Base-by-base conservation (phyloP, 768 basidiomycete species). In the Leccinum arenicola region DNA sequence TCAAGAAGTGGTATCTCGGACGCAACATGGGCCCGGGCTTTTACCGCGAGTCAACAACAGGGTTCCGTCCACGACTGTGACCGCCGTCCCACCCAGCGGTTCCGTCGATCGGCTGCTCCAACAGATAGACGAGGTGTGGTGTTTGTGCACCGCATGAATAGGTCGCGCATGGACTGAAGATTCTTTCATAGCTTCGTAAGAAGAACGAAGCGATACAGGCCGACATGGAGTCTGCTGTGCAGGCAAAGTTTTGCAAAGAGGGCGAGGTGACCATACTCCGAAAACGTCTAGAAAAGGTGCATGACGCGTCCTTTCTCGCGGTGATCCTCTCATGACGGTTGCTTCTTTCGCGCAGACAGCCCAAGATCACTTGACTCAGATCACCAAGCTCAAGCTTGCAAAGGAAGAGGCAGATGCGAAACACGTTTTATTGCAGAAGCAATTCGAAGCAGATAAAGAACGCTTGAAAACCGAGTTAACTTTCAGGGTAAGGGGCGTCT, bases 191-290 rank as follows among this genome's bases (percentile, higher is more conserved):
- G 86, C 73, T 88, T 59, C 76, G 74, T 40, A 73, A 76, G 68
- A 76, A 80, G 61, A 83, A 88, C 64, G 67, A 74, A 40, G 74
- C 58, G n/a, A 75, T 82, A 19, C 79, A 80, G 56, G 60, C 69
- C 25, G 77, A 78, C 2, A 68, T 85, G 50, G 75, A 80, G 59
- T 76, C 76, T 40, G 83, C 83, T 3, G 69, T 76, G 51, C 80
- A 84, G 50, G 77, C 75, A 8, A 84, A 79, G 60, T 76, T 83
- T 43, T 72, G 77, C 33, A 89, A 85, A 66, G 84, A 88, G 31
- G 90, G 90, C 6, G 89, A 92, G 74, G 87, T 87, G 6, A 78
- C 78, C 15, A 82, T 87, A 43, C 68, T 92, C 53, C 77, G 89
- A 63, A 83, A 82, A 62, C 80, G 73, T n/a, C 80, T 88, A 10